Percentiles rank a stretch among this genome's conserved stretches.
Conservation (phyloP, 305 asterid species). For the Fraxinus greggii region DNA sequence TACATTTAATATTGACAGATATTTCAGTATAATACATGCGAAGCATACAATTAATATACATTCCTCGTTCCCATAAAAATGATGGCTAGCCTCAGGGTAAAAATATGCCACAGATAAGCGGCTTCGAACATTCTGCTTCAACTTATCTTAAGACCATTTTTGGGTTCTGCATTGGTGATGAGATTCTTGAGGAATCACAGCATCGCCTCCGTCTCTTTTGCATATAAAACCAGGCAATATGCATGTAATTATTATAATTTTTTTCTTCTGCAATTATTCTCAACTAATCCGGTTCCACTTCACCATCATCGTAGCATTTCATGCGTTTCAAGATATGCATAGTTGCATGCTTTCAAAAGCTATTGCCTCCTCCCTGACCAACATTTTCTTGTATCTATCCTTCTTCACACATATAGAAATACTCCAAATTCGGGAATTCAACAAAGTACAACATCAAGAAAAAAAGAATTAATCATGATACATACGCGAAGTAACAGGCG, state of each 20-base stretch:
- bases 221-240: neutral
- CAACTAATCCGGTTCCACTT: neutral
- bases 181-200: neutral
- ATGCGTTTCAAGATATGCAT: neutral
- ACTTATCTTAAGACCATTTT: neutral
- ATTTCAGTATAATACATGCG: neutral
- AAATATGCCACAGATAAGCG: neutral
- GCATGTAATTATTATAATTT: neutral
- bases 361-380: neutral
- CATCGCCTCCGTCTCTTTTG: neutral
- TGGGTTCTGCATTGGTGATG: neutral
- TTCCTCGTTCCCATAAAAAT: neutral
- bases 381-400: neutral
- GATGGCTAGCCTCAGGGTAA: neutral
- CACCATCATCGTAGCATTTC: neutral
- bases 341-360: neutral
- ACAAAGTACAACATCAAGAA: neutral
- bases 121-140: neutral
- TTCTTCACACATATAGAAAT: neutral
- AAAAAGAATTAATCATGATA: neutral
- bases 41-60: neutral
- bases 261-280: neutral
- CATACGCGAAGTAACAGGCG: neutral
- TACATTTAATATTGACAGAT: neutral
- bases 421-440: neutral